phyloP scores from a whole-genome alignment of 2,329 filamentous ascomycete species.

The Aspergillus floridensis region DNA sequence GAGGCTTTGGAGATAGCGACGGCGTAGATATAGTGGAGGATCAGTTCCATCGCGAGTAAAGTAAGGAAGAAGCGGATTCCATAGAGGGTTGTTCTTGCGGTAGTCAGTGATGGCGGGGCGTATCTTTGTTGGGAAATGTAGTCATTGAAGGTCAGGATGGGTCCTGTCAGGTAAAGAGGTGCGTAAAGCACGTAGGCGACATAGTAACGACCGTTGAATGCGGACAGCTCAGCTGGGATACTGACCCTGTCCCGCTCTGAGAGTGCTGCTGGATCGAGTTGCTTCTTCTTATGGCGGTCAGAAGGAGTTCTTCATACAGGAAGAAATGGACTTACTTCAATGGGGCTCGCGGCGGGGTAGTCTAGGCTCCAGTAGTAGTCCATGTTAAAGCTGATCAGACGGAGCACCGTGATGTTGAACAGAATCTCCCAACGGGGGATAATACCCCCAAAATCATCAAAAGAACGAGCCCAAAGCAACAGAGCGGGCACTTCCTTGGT shows the following conservation, averaged over 20 bases:
- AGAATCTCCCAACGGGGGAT: slow-evolving; percentile 92
- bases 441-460: slow-evolving; percentile 81
- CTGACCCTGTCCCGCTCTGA: slow-evolving; percentile 84
- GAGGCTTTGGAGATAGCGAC: slow-evolving; percentile 82
- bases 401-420: slow-evolving; percentile 91
- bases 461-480: slow-evolving; percentile 63
- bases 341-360: slow-evolving; percentile 59
- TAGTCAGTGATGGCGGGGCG: slow-evolving; percentile 67
- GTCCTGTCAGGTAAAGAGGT: slow-evolving; percentile 86
- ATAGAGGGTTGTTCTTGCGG: slow-evolving; percentile 72
- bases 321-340: slow-evolving; percentile 67
- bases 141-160: slow-evolving; percentile 97
- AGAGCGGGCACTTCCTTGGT: slow-evolving; percentile 44
- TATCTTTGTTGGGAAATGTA: slow-evolving; percentile 85
- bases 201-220: slow-evolving; percentile 82
- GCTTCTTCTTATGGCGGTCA: slow-evolving; percentile 82
- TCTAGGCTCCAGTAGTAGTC: slow-evolving; percentile 93
- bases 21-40: slow-evolving; percentile 89
- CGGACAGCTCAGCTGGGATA: slow-evolving; percentile 66
- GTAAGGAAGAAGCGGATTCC: slow-evolving; percentile 76
- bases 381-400: slow-evolving; percentile 93
- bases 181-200: slow-evolving; percentile 87
- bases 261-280: slow-evolving; percentile 80
- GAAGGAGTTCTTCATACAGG: slow-evolving; percentile 14
- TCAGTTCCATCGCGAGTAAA: slow-evolving; percentile 83